Conservation (phyloP, 2,329 filamentous ascomycete species). For the Whalleya microplaca region DNA sequence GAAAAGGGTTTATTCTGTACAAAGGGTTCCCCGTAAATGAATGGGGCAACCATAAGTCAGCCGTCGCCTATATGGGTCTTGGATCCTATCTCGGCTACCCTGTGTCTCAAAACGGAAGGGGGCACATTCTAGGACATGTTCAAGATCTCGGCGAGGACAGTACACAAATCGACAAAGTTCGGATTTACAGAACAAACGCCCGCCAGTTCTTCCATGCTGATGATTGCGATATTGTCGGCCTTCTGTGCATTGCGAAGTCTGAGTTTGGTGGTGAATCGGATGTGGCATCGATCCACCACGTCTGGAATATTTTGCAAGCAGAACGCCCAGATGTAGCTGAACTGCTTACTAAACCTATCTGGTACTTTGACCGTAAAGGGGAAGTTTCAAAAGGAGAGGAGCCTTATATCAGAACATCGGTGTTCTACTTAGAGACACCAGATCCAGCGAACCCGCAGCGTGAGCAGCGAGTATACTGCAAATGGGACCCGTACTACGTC, state of each 20-base stretch:
- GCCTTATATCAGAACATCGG: constrained; percentile 70
- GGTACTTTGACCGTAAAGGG: constrained; percentile 93
- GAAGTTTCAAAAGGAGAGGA: constrained; percentile 76
- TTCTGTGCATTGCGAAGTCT: constrained; percentile 79
- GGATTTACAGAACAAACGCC: constrained; percentile 88
- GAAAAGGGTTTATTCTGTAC: constrained; percentile 89
- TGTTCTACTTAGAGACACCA: constrained; percentile 75
- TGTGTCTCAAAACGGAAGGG: constrained; percentile 74
- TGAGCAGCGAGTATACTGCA: constrained; percentile 72
- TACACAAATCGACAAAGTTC: constrained; percentile 80
- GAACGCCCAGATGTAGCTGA: constrained; percentile 80
- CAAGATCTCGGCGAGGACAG: constrained; percentile 86
- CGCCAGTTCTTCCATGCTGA: constrained; percentile 86
- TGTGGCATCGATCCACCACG: constrained; percentile 75
- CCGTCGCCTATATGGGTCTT: constrained; percentile 88
- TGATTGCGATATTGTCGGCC: constrained; percentile 79
- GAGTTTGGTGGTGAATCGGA: constrained; percentile 84
- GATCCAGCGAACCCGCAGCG: constrained; percentile 47
- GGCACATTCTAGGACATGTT: constrained; percentile 86
- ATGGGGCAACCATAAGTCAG: constrained; percentile 81
- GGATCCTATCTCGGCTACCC: constrained; percentile 87
- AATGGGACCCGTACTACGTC: constrained; percentile 92
- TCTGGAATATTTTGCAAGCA: constrained; percentile 78
- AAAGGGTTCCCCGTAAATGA: constrained; percentile 77
- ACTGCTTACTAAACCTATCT: constrained; percentile 74